A percentile compares a stretch with the other conserved stretches of the same genome.
These are phyloP conservation scores for Leccinum pallidistipes DNA, from an alignment of 1,284 basidiomycete genomes.

Conservation along the genomic window DNA sequence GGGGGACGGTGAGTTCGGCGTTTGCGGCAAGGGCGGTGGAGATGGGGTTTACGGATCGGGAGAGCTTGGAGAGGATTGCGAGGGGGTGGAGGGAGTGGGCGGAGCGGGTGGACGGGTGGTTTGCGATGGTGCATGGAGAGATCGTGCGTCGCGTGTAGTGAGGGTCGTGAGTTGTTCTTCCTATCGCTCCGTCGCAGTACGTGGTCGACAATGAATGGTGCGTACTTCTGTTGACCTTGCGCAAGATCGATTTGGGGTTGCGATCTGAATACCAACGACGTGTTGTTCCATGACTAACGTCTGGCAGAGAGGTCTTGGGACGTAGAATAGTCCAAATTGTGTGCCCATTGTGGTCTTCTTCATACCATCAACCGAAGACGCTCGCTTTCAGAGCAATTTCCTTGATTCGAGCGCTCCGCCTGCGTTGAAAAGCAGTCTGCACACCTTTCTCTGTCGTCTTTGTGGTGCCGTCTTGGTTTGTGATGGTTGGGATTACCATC, in stretches of 20 bases:
- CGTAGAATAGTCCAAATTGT: constrained; percentile 1
- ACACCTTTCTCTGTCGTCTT: neutral
- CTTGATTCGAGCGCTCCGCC: constrained; percentile 30
- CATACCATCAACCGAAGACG: constrained; percentile 4
- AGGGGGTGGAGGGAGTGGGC: constrained; percentile 35
- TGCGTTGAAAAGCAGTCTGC: constrained; percentile 10
- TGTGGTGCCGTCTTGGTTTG: neutral
- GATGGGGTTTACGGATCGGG: constrained; percentile 18
- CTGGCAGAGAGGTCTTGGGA: constrained; percentile 7
- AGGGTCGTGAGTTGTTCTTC: constrained; percentile 11
- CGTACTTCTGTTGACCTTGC: too few species aligned
- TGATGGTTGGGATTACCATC: neutral
- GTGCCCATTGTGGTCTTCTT: neutral
- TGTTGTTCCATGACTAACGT: neutral
- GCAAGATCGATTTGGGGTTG: too few species aligned
- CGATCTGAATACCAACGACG: neutral
- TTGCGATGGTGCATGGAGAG: constrained; percentile 37
- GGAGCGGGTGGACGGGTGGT: constrained; percentile 37
- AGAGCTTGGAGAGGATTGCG: constrained; percentile 27
- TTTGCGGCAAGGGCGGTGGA: constrained; percentile 14
- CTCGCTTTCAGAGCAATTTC: constrained; percentile 19
- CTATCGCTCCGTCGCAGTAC: too few species aligned
- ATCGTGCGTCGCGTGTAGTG: constrained; percentile 23
- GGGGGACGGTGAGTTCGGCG: constrained; percentile 34
- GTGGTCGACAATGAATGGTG: too few species aligned